Conservation (phyloP, 2,329 filamentous ascomycete genomes). For the Calonectria crousiana region DNA sequence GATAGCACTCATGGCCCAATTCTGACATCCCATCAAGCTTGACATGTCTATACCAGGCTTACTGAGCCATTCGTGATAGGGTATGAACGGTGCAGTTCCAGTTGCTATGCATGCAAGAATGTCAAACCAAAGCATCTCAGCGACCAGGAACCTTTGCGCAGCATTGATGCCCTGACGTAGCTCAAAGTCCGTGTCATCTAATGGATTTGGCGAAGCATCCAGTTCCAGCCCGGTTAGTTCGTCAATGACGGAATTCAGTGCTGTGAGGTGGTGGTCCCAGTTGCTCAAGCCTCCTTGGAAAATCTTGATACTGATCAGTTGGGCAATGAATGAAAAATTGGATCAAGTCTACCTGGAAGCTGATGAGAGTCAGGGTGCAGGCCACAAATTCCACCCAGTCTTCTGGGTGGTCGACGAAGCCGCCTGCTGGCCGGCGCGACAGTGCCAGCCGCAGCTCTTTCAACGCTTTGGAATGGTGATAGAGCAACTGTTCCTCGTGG, state of each 20-base stretch:
- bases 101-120: constrained; percentile 31
- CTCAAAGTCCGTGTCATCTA: background rate
- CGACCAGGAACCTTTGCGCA: constrained; percentile 34
- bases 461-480: constrained; percentile 39
- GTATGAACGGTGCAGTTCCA: constrained; percentile 8
- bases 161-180: constrained; percentile 26
- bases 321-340: fast-evolving
- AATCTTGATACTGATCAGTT: constrained; percentile 12
- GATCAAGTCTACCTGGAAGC: constrained; percentile 17
- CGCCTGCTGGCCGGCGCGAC: background rate
- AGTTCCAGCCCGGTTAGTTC: constrained; percentile 14
- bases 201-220: background rate
- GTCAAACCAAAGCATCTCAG: constrained; percentile 39
- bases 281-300: constrained; percentile 36
- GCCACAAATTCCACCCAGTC: constrained; percentile 37
- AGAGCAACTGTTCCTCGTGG: constrained; percentile 31
- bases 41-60: constrained; percentile 30
- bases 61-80: constrained; percentile 28
- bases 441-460: constrained; percentile 32
- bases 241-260: constrained; percentile 27
- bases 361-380: constrained; percentile 34
- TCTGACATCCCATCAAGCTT: constrained; percentile 38
- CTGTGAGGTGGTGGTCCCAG: constrained; percentile 38
- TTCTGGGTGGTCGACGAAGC: constrained; percentile 22
- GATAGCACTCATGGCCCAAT: constrained; percentile 32